A percentile compares a stretch with the other conserved stretches of the same genome.
Evolutionary conservation across 1,284 basidiomycete species (phyloP).

Genomic region (Uromyces viciae-fabae): DNA sequence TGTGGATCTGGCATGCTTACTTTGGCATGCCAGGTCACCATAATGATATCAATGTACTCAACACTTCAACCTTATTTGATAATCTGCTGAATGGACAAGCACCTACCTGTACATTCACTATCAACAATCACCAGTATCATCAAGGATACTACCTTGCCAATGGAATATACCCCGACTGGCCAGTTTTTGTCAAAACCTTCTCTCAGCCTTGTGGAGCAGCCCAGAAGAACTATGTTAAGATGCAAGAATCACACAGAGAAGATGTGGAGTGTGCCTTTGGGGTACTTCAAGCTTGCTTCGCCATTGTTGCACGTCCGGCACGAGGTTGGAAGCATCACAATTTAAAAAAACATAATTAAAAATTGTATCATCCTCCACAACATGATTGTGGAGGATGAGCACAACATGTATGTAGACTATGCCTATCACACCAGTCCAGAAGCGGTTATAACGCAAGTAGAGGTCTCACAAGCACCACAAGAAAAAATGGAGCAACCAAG

Average conservation of each 20-base stretch:
- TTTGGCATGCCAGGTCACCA: slow-evolving; percentile 8
- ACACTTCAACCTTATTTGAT: neutral
- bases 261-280: neutral
- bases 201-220: neutral
- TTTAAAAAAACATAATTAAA: too few relatives aligned
- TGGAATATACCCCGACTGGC: slow-evolving; percentile 11
- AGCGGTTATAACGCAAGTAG: too few relatives aligned
- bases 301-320: too few relatives aligned
- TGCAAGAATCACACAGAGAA: neutral
- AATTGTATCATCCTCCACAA: too few relatives aligned
- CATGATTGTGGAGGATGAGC: too few relatives aligned
- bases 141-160: slow-evolving; percentile 1
- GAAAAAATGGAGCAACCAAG: too few relatives aligned
- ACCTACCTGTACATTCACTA: neutral
- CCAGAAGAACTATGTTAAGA: neutral
- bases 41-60: slow-evolving; percentile 8
- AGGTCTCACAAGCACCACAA: too few relatives aligned
- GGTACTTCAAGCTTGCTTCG: too few relatives aligned
- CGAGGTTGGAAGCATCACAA: too few relatives aligned
- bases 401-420: too few relatives aligned
- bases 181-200: neutral
- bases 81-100: neutral
- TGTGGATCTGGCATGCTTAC: neutral
- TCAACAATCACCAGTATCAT: neutral
- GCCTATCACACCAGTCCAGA: too few relatives aligned